These are phyloP conservation scores for Colletotrichum coccodes DNA, from an alignment of 2,329 filamentous ascomycete genomes.

Conservation along the genomic window DNA sequence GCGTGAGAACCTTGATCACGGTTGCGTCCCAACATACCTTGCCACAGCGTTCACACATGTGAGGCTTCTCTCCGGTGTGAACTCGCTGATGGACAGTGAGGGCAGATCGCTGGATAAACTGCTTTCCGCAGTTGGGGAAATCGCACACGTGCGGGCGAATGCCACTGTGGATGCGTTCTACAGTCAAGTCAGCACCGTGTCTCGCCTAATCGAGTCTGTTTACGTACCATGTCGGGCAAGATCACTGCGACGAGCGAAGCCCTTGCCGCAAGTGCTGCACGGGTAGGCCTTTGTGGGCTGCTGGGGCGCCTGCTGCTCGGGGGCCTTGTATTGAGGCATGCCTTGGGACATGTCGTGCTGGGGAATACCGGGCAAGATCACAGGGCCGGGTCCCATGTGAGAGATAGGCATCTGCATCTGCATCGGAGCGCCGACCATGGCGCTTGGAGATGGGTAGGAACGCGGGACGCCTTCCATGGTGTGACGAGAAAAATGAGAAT, in stretches of 20 bases:
- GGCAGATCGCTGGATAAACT: slow-evolving; percentile 96
- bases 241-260: slow-evolving; percentile 93
- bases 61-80: slow-evolving; percentile 97
- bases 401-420: slow-evolving; percentile 56
- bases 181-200: slow-evolving; percentile 36
- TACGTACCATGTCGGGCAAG: slow-evolving; percentile 90
- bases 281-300: slow-evolving; percentile 59
- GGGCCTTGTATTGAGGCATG: slow-evolving; percentile 37
- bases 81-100: slow-evolving; percentile 95
- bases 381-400: slow-evolving; percentile 41
- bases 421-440: slow-evolving; percentile 52
- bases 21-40: slow-evolving; percentile 72
- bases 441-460: slow-evolving; percentile 63
- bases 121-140: slow-evolving; percentile 87
- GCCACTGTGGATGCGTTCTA: slow-evolving; percentile 95
- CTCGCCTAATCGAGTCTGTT: not conserved
- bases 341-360: slow-evolving; percentile 40
- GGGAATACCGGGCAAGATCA: slow-evolving; percentile 56
- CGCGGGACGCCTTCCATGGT: slow-evolving; percentile 56
- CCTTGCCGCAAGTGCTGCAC: slow-evolving; percentile 90
- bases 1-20: not conserved
- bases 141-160: slow-evolving; percentile 93
- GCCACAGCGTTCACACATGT: slow-evolving; percentile 95
- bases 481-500: slow-evolving; percentile 64
- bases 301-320: slow-evolving; percentile 27